phyloP scores from a whole-genome alignment of 176 grass and related monocot genomes.

The Avena insularis region DNA sequence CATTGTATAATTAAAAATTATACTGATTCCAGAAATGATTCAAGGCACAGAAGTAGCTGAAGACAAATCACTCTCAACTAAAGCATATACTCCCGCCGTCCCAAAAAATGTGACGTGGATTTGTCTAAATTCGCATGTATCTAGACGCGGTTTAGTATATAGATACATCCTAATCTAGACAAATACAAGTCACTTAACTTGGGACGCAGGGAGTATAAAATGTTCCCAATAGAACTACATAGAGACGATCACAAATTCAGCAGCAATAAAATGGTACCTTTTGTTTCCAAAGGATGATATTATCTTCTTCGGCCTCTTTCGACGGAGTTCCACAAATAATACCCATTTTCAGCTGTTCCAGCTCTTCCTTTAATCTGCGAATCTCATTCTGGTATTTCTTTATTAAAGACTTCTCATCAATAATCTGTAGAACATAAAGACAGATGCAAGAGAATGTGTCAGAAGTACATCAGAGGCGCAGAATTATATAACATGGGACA shows the following conservation, averaged over 20 bases:
- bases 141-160: no score
- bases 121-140: no score
- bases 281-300: constrained; percentile 90
- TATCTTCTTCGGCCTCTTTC: constrained; percentile 76
- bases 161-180: no score
- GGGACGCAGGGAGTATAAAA: neutral
- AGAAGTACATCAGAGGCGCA: constrained; percentile 33
- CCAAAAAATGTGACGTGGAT: no score
- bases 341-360: constrained; percentile 96
- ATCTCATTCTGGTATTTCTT: constrained; percentile 99
- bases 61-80: constrained; percentile 16
- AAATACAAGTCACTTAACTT: no score
- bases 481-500: neutral
- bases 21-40: constrained; percentile 30
- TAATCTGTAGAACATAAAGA: constrained; percentile 70
- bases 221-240: neutral
- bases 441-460: constrained; percentile 34
- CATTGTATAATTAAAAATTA: constrained; percentile 28
- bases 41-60: constrained; percentile 10
- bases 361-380: constrained; percentile 85
- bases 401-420: constrained; percentile 99
- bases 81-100: neutral
- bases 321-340: constrained; percentile 73
- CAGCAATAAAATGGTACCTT: constrained; percentile 66
- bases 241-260: constrained; percentile 11